Conservation (phyloP, 2,329 filamentous ascomycete species). For the Colletotrichum camelliae region DNA sequence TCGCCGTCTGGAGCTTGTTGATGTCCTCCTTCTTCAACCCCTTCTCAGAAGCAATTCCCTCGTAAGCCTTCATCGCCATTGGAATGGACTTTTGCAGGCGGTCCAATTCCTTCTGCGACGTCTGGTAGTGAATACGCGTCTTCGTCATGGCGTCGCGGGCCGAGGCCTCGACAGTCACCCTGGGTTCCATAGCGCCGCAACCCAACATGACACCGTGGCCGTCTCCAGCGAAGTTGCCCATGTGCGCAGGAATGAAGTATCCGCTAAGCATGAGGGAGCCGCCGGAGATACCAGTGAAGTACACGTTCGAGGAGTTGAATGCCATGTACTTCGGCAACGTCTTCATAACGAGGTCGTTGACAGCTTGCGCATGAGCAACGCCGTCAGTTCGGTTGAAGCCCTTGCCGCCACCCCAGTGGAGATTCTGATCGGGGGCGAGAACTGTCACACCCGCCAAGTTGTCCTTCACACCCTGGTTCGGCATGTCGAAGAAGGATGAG, state of each 20-base stretch:
- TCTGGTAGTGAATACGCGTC: conserved; percentile 62
- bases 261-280: conserved; percentile 58
- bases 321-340: conserved; percentile 57
- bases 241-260: conserved; percentile 63
- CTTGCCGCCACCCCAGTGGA: conserved; percentile 62
- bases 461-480: conserved; percentile 56
- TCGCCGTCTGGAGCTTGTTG: conserved; percentile 59
- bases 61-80: conserved; percentile 53
- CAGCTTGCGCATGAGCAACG: conserved; percentile 60
- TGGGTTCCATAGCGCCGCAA: conserved; percentile 59
- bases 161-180: conserved; percentile 53
- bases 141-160: conserved; percentile 43
- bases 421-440: conserved; percentile 57
- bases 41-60: conserved; percentile 46
- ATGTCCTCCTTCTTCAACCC: conserved; percentile 50
- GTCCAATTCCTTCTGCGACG: conserved; percentile 55
- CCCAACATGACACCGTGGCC: conserved; percentile 58
- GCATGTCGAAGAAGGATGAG: conserved; percentile 63
- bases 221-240: conserved; percentile 48
- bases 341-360: conserved; percentile 54
- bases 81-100: conserved; percentile 56
- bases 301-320: conserved; percentile 56
- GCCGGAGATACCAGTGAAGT: conserved; percentile 63
- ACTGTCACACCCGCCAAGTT: conserved; percentile 57
- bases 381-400: conserved; percentile 60